phyloP scores from a whole-genome alignment of 306 rosid species.

The Fragaria ananassa region DNA sequence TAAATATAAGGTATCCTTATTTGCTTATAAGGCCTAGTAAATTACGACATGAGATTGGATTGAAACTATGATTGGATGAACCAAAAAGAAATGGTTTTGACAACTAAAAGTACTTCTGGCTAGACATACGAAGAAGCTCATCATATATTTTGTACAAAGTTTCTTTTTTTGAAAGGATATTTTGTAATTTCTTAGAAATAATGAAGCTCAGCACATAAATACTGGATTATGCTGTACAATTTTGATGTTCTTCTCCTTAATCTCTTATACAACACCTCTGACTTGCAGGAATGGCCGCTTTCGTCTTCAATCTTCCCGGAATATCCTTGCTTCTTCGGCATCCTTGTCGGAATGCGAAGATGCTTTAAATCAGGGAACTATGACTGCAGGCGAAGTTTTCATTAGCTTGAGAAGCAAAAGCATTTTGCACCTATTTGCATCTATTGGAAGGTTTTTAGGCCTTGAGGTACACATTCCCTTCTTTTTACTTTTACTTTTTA shows the following conservation, averaged over 20 bases:
- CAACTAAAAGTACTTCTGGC: constrained; percentile 4
- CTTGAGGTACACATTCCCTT: constrained; percentile 62
- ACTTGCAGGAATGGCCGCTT: constrained; percentile 84
- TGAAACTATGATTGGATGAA: neutral
- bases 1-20: constrained; percentile 73
- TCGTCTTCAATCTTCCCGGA: constrained; percentile 80
- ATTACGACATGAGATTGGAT: neutral
- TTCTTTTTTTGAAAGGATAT: too few species aligned
- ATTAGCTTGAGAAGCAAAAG: constrained; percentile 87
- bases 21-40: neutral
- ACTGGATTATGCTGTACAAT: neutral
- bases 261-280: constrained; percentile 23
- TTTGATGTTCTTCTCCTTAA: constrained; percentile 6
- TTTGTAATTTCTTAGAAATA: neutral
- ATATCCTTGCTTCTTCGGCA: constrained; percentile 54
- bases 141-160: neutral
- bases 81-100: neutral
- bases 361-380: constrained; percentile 87
- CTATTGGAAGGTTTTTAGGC: constrained; percentile 83
- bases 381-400: constrained; percentile 83
- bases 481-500: neutral
- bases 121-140: neutral
- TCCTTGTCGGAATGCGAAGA: constrained; percentile 77
- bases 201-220: neutral
- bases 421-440: constrained; percentile 85